These are phyloP conservation scores for Fusarium sp. DNA, from an alignment of 2,329 filamentous ascomycete species.

Conservation along the genomic window DNA sequence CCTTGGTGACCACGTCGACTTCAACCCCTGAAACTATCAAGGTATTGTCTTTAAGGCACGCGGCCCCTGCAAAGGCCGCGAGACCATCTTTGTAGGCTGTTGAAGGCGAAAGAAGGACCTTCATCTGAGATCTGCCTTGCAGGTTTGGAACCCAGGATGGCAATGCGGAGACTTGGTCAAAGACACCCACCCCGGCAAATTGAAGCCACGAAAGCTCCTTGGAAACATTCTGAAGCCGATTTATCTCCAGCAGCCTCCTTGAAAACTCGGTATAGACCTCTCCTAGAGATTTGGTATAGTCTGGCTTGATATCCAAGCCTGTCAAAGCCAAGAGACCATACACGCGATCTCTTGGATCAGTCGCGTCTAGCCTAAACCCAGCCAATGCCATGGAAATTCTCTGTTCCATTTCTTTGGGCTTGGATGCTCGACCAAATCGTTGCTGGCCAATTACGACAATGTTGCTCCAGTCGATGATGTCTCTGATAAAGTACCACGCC, in stretches of 20 bases:
- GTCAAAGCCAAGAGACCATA: not conserved
- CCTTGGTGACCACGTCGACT: not conserved
- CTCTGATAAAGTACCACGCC: slow-evolving; percentile 2
- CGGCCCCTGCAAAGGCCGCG: too few relatives aligned
- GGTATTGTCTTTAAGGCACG: not conserved
- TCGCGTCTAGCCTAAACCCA: not conserved
- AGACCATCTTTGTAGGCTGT: not conserved
- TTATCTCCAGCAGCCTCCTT: not conserved
- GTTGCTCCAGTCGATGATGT: not conserved
- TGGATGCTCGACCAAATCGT: not conserved
- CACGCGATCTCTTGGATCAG: not conserved
- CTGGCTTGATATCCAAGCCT: not conserved
- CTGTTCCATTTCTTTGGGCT: not conserved
- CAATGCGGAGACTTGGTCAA: not conserved
- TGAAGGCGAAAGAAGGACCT: not conserved
- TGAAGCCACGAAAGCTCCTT: not conserved
- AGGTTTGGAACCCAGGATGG: not conserved
- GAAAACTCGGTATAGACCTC: not conserved
- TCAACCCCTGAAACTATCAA: not conserved
- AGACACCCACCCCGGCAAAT: not conserved
- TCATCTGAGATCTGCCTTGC: not conserved
- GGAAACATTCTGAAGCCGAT: not conserved
- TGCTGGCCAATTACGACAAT: not conserved
- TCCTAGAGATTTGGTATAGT: not conserved
- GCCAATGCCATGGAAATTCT: not conserved